A percentile compares a stretch with the other conserved stretches of the same genome.
Evolutionary conservation across 352 stramenopile species (phyloP).

Genomic region (Phytophthora citricola): DNA sequence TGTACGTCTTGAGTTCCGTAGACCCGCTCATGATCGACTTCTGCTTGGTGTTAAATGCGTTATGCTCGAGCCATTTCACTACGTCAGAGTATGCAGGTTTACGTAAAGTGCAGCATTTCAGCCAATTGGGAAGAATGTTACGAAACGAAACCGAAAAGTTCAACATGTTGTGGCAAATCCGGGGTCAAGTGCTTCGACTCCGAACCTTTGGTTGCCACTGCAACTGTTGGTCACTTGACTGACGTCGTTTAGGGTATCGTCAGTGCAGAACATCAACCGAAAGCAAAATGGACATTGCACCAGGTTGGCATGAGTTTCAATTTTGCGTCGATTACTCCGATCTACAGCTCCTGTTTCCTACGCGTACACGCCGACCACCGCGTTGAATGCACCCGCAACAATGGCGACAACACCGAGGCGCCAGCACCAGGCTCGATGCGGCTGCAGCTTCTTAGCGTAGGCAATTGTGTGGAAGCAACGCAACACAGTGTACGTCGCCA

Average conservation of each 20-base stretch:
- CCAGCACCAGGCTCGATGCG: conserved; percentile 50
- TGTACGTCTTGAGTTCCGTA: conserved; percentile 37
- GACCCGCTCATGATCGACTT: conserved; percentile 28
- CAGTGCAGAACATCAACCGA: conserved; percentile 4
- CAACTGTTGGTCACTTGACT: conserved; percentile 18
- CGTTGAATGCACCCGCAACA: conserved; percentile 48
- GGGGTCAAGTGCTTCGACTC: conserved; percentile 1
- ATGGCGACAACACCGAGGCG: conserved; percentile 47
- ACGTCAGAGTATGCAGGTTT: conserved; percentile 24
- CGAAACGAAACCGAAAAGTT: conserved; percentile 16
- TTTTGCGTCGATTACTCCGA: conserved; percentile 11
- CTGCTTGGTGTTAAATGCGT: conserved; percentile 2
- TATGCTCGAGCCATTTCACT: background rate
- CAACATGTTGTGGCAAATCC: conserved; percentile 14
- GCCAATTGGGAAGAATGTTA: conserved; percentile 23
- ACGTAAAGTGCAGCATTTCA: conserved; percentile 26
- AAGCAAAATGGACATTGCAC: conserved; percentile 8
- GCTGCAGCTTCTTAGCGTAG: conserved; percentile 55
- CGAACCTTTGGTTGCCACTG: conserved; percentile 13
- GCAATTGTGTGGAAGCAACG: conserved; percentile 54
- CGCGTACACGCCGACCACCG: conserved; percentile 46
- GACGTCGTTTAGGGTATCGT: conserved; percentile 23
- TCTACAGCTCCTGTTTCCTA: conserved; percentile 14
- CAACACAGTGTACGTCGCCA: conserved; percentile 51
- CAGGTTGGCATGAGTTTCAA: conserved; percentile 7